These are phyloP conservation scores for Candida taoyuanica DNA, from an alignment of 805 yeast species.

Conservation along the genomic window DNA sequence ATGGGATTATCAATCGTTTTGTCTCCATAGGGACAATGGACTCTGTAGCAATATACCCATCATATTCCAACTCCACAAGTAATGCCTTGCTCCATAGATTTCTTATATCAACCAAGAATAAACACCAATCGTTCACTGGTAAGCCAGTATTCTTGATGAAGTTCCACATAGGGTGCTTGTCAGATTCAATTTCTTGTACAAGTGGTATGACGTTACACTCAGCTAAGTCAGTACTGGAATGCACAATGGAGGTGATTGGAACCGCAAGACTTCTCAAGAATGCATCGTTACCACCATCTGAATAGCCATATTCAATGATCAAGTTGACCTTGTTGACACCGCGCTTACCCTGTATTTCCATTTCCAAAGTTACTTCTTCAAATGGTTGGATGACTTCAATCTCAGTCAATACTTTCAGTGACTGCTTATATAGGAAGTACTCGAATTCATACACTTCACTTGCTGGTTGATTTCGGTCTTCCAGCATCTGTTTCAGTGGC, in stretches of 20 bases:
- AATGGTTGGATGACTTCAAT: conserved; percentile 28
- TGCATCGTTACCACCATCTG: conserved; percentile 27
- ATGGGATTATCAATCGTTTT: conserved; percentile 65
- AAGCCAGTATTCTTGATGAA: conserved; percentile 18
- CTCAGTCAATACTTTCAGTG: conserved; percentile 41
- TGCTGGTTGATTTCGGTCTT: conserved; percentile 43
- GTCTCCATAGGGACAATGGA: conserved; percentile 41
- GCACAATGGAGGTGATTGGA: conserved; percentile 66
- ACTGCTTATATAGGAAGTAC: conserved; percentile 55
- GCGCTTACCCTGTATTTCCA: conserved; percentile 66
- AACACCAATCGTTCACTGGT: conserved; percentile 45
- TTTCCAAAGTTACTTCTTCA: conserved; percentile 41
- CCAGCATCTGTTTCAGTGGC: conserved; percentile 52
- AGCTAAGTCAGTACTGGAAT: conserved; percentile 68
- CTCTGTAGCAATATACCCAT: conserved; percentile 22
- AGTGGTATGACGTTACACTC: conserved; percentile 73
- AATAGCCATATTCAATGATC: conserved; percentile 58
- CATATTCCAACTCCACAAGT: conserved; percentile 31
- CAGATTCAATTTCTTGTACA: conserved; percentile 27
- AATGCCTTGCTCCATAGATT: conserved; percentile 72
- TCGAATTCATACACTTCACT: conserved; percentile 74
- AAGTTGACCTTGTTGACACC: conserved; percentile 65
- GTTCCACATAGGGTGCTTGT: conserved; percentile 25
- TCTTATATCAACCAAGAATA: conserved; percentile 69
- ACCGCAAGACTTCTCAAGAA: conserved; percentile 56